These are phyloP conservation scores for Colletotrichum musae DNA, from an alignment of 2,329 filamentous ascomycete species.

Conservation along the genomic window DNA sequence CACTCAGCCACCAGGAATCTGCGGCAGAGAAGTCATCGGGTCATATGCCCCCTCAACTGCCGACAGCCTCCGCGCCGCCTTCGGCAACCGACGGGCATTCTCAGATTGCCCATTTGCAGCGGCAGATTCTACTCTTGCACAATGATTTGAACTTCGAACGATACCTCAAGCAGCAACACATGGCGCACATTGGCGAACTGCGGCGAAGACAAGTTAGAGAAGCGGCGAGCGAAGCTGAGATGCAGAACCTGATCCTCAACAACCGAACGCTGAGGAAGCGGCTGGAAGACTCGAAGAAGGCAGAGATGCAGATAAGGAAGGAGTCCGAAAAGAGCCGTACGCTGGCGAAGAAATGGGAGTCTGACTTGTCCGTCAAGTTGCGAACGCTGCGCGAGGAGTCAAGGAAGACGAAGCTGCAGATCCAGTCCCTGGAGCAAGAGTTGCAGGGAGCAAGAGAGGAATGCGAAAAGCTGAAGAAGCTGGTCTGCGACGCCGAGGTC, in stretches of 20 bases:
- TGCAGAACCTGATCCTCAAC: constrained; percentile 83
- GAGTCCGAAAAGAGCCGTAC: constrained; percentile 80
- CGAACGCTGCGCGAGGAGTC: constrained; percentile 78
- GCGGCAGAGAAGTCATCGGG: constrained; percentile 55
- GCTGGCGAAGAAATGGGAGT: constrained; percentile 84
- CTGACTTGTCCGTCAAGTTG: constrained; percentile 77
- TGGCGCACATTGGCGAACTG: constrained; percentile 84
- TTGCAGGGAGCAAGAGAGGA: constrained; percentile 72
- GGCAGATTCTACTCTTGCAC: constrained; percentile 81
- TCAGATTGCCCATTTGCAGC: constrained; percentile 72
- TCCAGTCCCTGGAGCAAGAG: constrained; percentile 70
- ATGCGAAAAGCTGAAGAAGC: constrained; percentile 73
- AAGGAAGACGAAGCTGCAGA: constrained; percentile 73
- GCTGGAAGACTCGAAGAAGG: constrained; percentile 79
- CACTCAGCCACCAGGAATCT: constrained; percentile 65
- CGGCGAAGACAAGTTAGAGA: constrained; percentile 82
- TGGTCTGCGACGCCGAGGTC: constrained; percentile 79
- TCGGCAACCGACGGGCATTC: constrained; percentile 50
- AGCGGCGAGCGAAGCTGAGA: constrained; percentile 85
- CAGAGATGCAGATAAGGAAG: constrained; percentile 78
- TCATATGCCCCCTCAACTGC: constrained; percentile 47
- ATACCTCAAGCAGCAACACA: constrained; percentile 87
- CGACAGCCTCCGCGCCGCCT: constrained; percentile 35
- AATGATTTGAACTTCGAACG: constrained; percentile 89
- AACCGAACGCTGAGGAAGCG: constrained; percentile 82